A percentile compares a stretch with the other conserved stretches of the same genome.
These are phyloP conservation scores for Suhomyces vadensis DNA, from an alignment of 805 yeast species.

Conservation along the genomic window DNA sequence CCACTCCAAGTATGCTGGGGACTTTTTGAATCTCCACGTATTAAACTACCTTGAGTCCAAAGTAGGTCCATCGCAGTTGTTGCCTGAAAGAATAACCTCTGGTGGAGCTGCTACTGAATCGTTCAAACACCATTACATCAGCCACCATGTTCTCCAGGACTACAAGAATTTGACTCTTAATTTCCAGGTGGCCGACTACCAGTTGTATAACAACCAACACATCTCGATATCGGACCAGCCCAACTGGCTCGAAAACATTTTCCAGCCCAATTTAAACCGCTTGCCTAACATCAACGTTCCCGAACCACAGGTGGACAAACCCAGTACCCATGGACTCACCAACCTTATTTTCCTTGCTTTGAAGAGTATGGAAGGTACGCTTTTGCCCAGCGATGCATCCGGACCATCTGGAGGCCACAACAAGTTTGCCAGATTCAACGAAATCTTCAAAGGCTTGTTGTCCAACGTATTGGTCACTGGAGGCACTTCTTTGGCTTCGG, in stretches of 20 bases:
- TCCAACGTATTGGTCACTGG: slow-evolving; percentile 59
- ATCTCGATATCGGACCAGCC: slow-evolving; percentile 48
- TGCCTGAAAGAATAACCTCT: slow-evolving; percentile 19
- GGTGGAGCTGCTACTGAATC: slow-evolving; percentile 23
- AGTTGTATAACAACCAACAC: slow-evolving; percentile 57
- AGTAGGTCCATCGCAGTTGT: slow-evolving; percentile 25
- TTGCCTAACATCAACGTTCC: slow-evolving; percentile 37
- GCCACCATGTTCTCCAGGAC: slow-evolving; percentile 36
- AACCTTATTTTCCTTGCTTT: slow-evolving; percentile 36
- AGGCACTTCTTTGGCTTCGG: slow-evolving; percentile 55
- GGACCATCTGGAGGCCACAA: slow-evolving; percentile 33
- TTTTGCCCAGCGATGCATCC: slow-evolving; percentile 24
- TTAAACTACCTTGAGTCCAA: slow-evolving; percentile 43
- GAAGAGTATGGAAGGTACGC: slow-evolving; percentile 36
- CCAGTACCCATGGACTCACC: slow-evolving; percentile 51
- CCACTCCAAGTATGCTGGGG: slow-evolving; percentile 80
- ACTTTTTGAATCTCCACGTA: slow-evolving; percentile 70
- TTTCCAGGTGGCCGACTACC: slow-evolving; percentile 42
- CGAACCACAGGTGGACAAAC: slow-evolving; percentile 43
- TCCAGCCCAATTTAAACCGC: slow-evolving; percentile 59
- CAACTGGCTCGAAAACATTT: slow-evolving; percentile 64
- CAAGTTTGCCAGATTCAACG: slow-evolving; percentile 36
- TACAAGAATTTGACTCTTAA: slow-evolving; percentile 28
- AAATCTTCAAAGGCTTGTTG: slow-evolving; percentile 38
- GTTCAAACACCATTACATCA: slow-evolving; percentile 38